Base-by-base conservation (phyloP, 2,329 filamentous ascomycete species). In the Thyridium curvatum region DNA sequence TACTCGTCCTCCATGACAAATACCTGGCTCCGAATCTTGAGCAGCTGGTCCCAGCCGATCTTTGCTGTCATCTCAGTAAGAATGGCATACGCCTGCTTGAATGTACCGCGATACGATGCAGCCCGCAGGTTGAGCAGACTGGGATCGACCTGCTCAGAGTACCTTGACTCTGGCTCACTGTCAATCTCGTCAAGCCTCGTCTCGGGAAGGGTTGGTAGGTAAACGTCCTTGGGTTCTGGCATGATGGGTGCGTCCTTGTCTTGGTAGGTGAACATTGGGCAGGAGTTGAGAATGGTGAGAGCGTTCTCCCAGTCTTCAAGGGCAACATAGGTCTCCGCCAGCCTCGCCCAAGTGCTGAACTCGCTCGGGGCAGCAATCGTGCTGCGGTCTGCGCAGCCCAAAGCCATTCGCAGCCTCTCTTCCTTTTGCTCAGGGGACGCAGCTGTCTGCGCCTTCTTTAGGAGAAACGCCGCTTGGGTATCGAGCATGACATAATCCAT, bases 1-100 rank as follows among this genome's bases (percentile, higher is more conserved):
- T 98, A 98, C 61, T 98, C 93, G 55, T 98, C 93, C 60, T 98
- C 93, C 93, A 98, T 98, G 35, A 98, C 93, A 52, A 98, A 98
- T 2, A 98, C 93, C 46, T 91, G 90, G 66, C 91, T 97, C 50
- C 93, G 79, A 53, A 94, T 95, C 62, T 88, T 94, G 37, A 98
- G 70, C 16, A 98, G 72, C 56, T 96, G 88, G 52, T 98, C 93
- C 93, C 93, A 98, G 30, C 93, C 93, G 52, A 98, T 96, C 62
- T 93, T 91, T 44, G 88, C 84, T 0, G 91, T 94, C 70, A 98
- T 91, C 58, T 96, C 91, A 0, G 93, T 97, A 45, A 98, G 71
- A 28, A 98, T 84, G 47, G 82, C 82, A 65, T 98, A 98, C 2
- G 93, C 93, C 56, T 95, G 87, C 54, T 93, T 80, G 58, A 98